phyloP scores from a whole-genome alignment of 2,329 filamentous ascomycete genomes.

The Epichloe bromicola region DNA sequence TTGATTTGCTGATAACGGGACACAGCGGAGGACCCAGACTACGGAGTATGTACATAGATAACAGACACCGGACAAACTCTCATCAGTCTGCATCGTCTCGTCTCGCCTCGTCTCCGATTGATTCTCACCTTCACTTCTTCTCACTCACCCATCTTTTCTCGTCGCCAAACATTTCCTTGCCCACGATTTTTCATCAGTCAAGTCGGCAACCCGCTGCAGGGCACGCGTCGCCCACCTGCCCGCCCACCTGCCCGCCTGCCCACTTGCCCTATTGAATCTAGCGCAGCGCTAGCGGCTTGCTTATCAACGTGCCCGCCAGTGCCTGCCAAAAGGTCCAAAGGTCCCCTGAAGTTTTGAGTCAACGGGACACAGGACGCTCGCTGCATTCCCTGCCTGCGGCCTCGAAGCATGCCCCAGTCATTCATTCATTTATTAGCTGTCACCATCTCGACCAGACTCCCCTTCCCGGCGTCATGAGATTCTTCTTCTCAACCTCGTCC shows the following conservation, averaged over 20 bases:
- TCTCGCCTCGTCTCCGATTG: not conserved
- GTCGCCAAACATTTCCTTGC: too few species aligned
- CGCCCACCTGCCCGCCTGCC: too few species aligned
- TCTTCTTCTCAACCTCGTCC: conserved; percentile 6
- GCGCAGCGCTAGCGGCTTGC: not conserved
- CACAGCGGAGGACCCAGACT: not conserved
- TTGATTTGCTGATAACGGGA: conserved; percentile 3
- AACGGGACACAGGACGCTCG: too few species aligned
- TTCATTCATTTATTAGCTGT: not conserved
- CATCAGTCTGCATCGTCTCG: not conserved
- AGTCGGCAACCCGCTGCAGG: not conserved
- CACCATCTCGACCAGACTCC: not conserved
- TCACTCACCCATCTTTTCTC: too few species aligned
- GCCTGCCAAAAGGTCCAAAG: too few species aligned
- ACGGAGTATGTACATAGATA: too few species aligned
- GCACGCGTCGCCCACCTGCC: not conserved
- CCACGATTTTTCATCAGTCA: too few species aligned
- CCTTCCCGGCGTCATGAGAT: conserved; percentile 6
- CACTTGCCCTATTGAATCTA: not conserved
- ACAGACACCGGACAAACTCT: not conserved
- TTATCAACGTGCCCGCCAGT: too few species aligned
- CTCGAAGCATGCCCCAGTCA: conserved; percentile 1
- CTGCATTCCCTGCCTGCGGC: not conserved
- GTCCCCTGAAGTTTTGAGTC: too few species aligned
- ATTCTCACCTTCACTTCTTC: too few species aligned